Base-by-base conservation (phyloP, 2,329 filamentous ascomycete genomes). In the Sclerotiophoma versabilis region DNA sequence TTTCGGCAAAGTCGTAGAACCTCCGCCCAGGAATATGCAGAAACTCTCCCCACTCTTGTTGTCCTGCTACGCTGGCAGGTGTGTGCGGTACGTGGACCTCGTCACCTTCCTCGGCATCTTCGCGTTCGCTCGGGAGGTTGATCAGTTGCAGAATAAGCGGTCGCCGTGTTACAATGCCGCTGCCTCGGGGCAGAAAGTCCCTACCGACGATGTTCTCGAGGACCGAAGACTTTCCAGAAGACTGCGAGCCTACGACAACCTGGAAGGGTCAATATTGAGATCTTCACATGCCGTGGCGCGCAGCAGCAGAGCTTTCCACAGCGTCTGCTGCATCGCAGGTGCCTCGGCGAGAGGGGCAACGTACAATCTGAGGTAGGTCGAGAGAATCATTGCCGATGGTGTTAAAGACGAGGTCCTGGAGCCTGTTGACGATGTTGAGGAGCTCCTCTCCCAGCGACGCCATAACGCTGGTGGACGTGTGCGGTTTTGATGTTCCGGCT, bases 381-480 rank as follows among this genome's bases (percentile, higher is more conserved):
- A 99, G 85, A 47, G 93, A 98, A 78, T 99, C 95, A 81, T 93
- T 98, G 78, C 95, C 95, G 77, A 99, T 99, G 66, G 95, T 99
- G 81, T 99, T 99, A 83, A 99, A 99, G 72, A 99, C 95, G 73
- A 99, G 81, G 78, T 98, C 95, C 79, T 99, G 95, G 72, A 99
- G 84, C 83, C 96, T 96, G 83, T 99, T 99, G 80, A 99, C 95
- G 63, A 92, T 96, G 68, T 86, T 87, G 75, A 99, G 86, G 78
- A 99, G 83, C 79, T 99, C 93, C 79, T 99, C 95, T 74, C 95
- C 93, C 70, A 99, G 87, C 72, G 93, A 87, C 75, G 95, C 90
- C 95, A 98, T 99, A 53, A 59, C 60, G 71, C 56, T 67, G 65
- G 62, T 57, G 27, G 54, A 57, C 32, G 37, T 56, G 47, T 56